Evolutionary conservation across 2,329 filamentous ascomycete genomes (phyloP), one percentile per base, ranked within the genome.

Genomic region (Fusarium aywerte): DNA sequence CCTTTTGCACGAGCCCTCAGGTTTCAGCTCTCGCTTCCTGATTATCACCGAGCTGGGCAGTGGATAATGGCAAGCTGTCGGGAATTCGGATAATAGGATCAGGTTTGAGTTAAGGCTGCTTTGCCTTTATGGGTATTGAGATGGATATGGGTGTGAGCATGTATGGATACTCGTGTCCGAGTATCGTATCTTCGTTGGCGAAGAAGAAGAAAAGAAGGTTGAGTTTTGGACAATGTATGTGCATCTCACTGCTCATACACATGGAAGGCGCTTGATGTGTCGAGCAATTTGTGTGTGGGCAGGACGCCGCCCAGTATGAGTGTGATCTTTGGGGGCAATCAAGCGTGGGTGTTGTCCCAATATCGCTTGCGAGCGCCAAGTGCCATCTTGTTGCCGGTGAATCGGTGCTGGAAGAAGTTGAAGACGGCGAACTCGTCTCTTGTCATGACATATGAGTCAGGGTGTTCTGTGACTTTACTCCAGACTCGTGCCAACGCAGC

Each of bases 381-480:
- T 38, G 83, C 83, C n/a, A 80, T 71, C 66, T 80, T 74, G 67
- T 84, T 77, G 61, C 86, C 85, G 29, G 80, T 76, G 74, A 90
- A 93, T 11, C 90, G 86, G 65, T 85, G 79, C 65, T 91, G 89
- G 77, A 91, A 95, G 78, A 90, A 95, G 81, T 96, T 96, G 86
- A 96, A 93, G 62, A 96, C 84, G 54, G 91, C 88, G 74, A 96
- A 96, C 79, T 97, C 92, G 77, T 92, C 88, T 65, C 85, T 83
- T 32, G 83, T 88, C 81, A 96, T 88, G 67, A 96, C 78, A 77
- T 95, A 96, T n/a, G 82, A 82, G 49, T 85, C 79, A 2, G 91
- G 91, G 31, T 89, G 81, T 5, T 82, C 81, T 71, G 89, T 80
- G 57, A 96, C 84, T 70, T 87, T 89, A 40, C 75, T 76, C 91